Evolutionary conservation across 108 stramenopile genomes (phyloP).

Genomic region (Discostella pseudostelligera): DNA sequence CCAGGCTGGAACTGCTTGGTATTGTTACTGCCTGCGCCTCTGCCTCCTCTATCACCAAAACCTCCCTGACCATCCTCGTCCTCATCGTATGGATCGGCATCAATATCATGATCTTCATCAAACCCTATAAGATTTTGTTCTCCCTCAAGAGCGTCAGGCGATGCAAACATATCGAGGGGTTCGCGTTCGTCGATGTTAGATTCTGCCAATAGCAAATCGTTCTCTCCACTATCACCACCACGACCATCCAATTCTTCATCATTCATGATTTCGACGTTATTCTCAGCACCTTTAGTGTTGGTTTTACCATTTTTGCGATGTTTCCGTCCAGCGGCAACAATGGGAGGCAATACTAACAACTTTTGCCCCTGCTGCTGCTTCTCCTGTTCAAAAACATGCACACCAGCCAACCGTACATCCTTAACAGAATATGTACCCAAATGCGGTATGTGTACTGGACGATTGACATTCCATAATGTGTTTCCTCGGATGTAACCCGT

Average conservation of each 20-base stretch:
- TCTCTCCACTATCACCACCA: constrained; percentile 4
- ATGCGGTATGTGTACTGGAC: constrained; percentile 85
- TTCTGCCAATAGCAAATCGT: constrained; percentile 23
- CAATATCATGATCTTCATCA: constrained; percentile 74
- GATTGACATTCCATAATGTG: constrained; percentile 81
- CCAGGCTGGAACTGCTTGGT: constrained; percentile 42
- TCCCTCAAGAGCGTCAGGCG: constrained; percentile 91
- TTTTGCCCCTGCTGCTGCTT: not conserved
- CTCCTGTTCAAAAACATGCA: constrained; percentile 8
- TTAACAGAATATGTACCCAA: constrained; percentile 89
- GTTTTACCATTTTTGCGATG: constrained; percentile 28
- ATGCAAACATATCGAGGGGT: constrained; percentile 85
- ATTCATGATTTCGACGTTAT: constrained; percentile 21
- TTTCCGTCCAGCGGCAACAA: constrained; percentile 41
- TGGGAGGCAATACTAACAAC: constrained; percentile 31
- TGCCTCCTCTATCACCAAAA: constrained; percentile 38
- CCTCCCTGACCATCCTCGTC: constrained; percentile 47
- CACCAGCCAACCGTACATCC: constrained; percentile 32
- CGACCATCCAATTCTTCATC: not conserved
- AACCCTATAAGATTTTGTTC: constrained; percentile 99
- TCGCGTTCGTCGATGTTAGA: constrained; percentile 68
- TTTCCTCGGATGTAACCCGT: constrained; percentile 91
- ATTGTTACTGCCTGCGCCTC: constrained; percentile 38
- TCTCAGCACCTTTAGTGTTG: constrained; percentile 14
- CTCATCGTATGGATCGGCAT: constrained; percentile 51